Base-by-base conservation (phyloP, 805 yeast genomes). In the Candida nemodendra region DNA sequence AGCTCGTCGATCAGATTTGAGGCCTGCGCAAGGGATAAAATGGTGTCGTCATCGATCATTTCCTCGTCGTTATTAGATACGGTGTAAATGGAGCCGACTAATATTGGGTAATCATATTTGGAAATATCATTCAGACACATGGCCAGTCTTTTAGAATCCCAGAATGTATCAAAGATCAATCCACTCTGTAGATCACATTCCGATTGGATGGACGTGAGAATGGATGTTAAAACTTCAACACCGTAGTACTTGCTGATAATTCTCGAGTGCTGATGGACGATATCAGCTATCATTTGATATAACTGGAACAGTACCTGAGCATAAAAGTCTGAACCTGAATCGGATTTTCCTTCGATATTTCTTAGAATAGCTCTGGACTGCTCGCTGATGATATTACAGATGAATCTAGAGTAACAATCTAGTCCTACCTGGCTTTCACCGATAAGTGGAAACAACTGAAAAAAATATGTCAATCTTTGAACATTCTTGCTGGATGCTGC, bases 151-250 rank as follows among this genome's bases (percentile, higher is more conserved):
- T 86, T 73, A 19, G 77, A 72, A 50, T 90, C 97, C 65, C 81
- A 76, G 53, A 86, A 87, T 0, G 93, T 85, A 59, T 91, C 98
- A 38, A 85, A 70, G 4, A 93, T 84, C 30, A 93, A 68, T 1
- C 95, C 95, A 18, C 91, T 82, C 56, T 93, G 99, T n/a, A 90
- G 71, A 56, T 93, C 99, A 21, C 93, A 81, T 56, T 93, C 99
- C 34, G 76, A 68, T 61, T 91, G 95, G 22, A 93, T 81, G 34
- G 76, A 76, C 14, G 74, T 77, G 49, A 90, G 71, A 8, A 91
- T 89, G 23, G 72, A 71, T 3, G 72, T 64, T 69, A 90, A 79
- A 12, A 81, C 79, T 8, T 64, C 45, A 2, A 65, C 64, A 14
- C 91, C 95, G 55, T 93, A 93, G 55, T 81, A 83, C 33, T 71